phyloP scores from a whole-genome alignment of 305 asterid species.

The Coffea humblotiana region DNA sequence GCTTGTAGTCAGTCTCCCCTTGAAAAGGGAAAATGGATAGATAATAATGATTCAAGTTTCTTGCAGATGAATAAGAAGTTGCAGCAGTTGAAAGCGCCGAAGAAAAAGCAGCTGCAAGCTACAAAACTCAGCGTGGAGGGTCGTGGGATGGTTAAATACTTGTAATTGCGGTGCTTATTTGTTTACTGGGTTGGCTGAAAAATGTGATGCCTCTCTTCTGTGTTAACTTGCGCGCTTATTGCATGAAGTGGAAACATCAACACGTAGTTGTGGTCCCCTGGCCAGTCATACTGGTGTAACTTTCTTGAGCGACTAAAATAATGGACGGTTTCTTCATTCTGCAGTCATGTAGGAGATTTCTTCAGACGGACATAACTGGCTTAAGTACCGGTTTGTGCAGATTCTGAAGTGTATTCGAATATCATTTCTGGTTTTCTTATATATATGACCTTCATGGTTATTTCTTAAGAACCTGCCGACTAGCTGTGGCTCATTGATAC shows the following conservation, averaged over 20 bases:
- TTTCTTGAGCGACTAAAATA: neutral
- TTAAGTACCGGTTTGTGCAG: neutral
- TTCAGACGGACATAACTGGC: neutral
- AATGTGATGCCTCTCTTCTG: neutral
- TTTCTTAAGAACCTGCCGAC: too few species aligned
- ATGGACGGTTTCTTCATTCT: neutral
- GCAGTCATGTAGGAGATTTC: neutral
- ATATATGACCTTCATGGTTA: neutral
- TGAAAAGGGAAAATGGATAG: neutral
- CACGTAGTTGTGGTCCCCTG: neutral
- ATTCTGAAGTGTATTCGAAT: neutral
- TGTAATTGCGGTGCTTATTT: slow-evolving; percentile 26
- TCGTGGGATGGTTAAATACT: slow-evolving; percentile 96
- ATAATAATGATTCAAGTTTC: neutral
- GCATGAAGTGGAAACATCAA: slow-evolving; percentile 6
- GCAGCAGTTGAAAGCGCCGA: slow-evolving; percentile 89
- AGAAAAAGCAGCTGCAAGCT: slow-evolving; percentile 86
- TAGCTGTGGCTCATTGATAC: neutral
- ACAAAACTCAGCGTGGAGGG: slow-evolving; percentile 94
- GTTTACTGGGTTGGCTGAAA: neutral
- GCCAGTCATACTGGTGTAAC: neutral
- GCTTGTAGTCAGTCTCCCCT: too few species aligned
- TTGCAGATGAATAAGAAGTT: slow-evolving; percentile 86
- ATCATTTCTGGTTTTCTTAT: neutral
- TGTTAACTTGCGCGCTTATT: neutral